Percentiles rank a stretch among this genome's conserved stretches.
phyloP scores from a whole-genome alignment of 2,329 filamentous ascomycete species.

The Fulvia fulva region DNA sequence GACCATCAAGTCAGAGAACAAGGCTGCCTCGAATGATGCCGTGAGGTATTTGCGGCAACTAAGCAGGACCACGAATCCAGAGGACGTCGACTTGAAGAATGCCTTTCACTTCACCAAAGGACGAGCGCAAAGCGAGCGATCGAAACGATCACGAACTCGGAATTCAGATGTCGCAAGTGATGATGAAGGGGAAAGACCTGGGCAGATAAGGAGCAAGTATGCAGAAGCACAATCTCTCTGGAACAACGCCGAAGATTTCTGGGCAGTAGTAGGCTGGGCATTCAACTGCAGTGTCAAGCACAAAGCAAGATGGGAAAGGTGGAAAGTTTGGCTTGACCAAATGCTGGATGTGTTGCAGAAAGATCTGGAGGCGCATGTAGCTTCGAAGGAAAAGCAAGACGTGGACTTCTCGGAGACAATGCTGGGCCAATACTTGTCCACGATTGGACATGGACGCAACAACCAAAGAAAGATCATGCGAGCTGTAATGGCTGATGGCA shows the following conservation, averaged over 20 bases:
- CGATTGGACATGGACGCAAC: conserved; percentile 34
- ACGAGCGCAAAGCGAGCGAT: conserved; percentile 6
- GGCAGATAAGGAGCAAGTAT: conserved; percentile 55
- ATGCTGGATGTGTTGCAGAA: conserved; percentile 73
- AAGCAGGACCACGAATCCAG: conserved; percentile 61
- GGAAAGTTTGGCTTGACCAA: conserved; percentile 74
- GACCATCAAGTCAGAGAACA: conserved; percentile 56
- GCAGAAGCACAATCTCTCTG: conserved; percentile 66
- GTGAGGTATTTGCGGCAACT: conserved; percentile 67
- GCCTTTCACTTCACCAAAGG: conserved; percentile 64
- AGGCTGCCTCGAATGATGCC: conserved; percentile 62
- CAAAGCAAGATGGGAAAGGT: conserved; percentile 72
- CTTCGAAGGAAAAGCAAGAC: conserved; percentile 22
- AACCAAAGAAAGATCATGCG: conserved; percentile 55
- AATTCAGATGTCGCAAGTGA: conserved; percentile 1
- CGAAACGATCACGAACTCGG: conserved; percentile 18
- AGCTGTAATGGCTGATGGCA: conserved; percentile 65
- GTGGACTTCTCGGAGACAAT: conserved; percentile 51
- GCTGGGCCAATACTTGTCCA: conserved; percentile 57
- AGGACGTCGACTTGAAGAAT: conserved; percentile 64
- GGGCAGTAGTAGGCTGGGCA: conserved; percentile 84
- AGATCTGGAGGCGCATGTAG: conserved; percentile 60
- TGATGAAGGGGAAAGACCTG: conserved; percentile 40
- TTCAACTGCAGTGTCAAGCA: conserved; percentile 80
- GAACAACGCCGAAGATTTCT: conserved; percentile 77